Evolutionary conservation across 129 eudicot genomes (phyloP).

Genomic region (Centaurea solstitialis): DNA sequence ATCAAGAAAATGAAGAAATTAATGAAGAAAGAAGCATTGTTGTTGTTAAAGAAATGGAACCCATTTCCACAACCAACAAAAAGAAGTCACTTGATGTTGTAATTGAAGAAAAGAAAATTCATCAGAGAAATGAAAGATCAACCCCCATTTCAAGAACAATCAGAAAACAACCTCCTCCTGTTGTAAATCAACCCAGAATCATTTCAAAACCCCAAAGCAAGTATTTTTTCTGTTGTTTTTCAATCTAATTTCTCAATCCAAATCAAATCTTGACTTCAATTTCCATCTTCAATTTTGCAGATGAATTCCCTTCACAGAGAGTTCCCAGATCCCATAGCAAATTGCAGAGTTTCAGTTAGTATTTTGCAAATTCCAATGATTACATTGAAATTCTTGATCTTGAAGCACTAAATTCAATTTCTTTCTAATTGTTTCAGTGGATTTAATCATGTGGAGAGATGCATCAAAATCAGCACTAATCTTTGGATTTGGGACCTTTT

Average conservation of each 20-base stretch:
- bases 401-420: background rate
- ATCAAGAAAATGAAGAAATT: constrained; percentile 34
- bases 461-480: constrained; percentile 78
- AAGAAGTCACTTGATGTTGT: constrained; percentile 20
- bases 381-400: constrained; percentile 1
- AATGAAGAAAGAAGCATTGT: constrained; percentile 49
- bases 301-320: constrained; percentile 36
- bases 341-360: constrained; percentile 67
- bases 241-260: background rate
- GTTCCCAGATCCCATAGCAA: constrained; percentile 53
- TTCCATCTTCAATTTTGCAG: constrained; percentile 17
- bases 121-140: constrained; percentile 41
- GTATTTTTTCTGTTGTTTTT: constrained; percentile 8
- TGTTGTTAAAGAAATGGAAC: constrained; percentile 53
- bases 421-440: constrained; percentile 52
- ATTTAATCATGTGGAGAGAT: constrained; percentile 89
- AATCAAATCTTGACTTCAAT: constrained; percentile 9
- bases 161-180: constrained; percentile 43
- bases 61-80: constrained; percentile 13
- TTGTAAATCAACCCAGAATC: constrained; percentile 40
- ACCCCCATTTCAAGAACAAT: constrained; percentile 39
- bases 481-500: constrained; percentile 83
- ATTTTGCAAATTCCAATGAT: background rate
- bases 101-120: constrained; percentile 47
- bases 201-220: constrained; percentile 60